Percentiles rank a stretch among this genome's conserved stretches.
Conservation (phyloP, 2,329 filamentous ascomycete genomes). For the Cladosporium velox region DNA sequence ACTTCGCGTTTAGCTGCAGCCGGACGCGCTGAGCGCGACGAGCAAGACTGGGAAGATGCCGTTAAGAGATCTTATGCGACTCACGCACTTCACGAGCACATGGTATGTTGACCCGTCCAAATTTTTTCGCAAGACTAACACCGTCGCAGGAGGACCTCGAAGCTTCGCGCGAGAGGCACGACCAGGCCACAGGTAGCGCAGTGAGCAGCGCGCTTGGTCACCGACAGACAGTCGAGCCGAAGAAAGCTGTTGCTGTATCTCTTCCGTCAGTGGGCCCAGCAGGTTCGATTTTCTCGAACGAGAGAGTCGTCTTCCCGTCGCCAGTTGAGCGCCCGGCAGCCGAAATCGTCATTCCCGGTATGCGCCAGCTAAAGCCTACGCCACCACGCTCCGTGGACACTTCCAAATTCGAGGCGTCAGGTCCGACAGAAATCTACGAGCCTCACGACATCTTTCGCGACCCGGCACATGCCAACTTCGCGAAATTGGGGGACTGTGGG, state of each 20-base stretch:
- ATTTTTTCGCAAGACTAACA: neutral
- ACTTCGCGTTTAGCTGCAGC: neutral
- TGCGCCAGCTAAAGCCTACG: neutral
- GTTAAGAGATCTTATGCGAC: conserved; percentile 4
- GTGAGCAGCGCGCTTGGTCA: conserved; percentile 3
- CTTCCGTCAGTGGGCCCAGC: neutral
- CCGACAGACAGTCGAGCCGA: neutral
- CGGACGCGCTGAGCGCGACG: neutral
- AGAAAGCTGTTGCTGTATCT: neutral
- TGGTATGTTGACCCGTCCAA: neutral
- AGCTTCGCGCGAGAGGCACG: neutral
- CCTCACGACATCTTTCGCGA: neutral
- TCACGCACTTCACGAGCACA: neutral
- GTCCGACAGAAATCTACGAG: neutral
- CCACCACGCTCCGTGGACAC: neutral
- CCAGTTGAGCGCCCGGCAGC: neutral
- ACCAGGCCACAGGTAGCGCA: neutral
- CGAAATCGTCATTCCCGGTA: neutral
- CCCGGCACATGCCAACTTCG: neutral
- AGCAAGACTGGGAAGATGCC: conserved; percentile 9
- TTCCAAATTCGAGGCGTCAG: neutral
- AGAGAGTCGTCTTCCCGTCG: neutral
- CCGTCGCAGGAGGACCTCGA: neutral
- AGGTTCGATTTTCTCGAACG: conserved; percentile 10
- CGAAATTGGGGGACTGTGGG: neutral